Evolutionary conservation across 1,139 yeast species (phyloP).

Genomic region (Scheffersomyces titani): DNA sequence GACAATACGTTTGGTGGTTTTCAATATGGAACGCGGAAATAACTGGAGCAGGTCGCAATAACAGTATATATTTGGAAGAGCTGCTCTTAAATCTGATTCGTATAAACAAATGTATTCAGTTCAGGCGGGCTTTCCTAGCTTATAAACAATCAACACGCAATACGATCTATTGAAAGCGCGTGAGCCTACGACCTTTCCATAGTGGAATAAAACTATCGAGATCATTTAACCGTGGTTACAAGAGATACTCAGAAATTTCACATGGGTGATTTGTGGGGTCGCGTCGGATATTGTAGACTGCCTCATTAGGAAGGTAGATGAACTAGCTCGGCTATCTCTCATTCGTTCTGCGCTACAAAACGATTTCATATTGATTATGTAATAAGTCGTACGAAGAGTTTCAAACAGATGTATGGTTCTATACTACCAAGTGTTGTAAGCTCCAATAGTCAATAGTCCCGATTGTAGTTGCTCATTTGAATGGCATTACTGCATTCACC

Average conservation of each 20-base stretch:
- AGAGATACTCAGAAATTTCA: background rate
- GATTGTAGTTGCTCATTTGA: no score
- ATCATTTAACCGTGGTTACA: background rate
- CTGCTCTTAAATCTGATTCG: background rate
- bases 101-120: background rate
- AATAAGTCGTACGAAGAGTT: background rate
- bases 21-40: background rate
- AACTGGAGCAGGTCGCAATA: background rate
- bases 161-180: background rate
- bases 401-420: no score
- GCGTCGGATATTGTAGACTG: background rate
- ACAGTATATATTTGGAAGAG: background rate
- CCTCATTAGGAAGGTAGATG: background rate
- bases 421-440: no score
- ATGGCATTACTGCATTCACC: no score
- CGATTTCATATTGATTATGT: background rate
- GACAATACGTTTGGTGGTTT: background rate
- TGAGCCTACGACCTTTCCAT: background rate
- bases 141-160: background rate
- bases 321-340: no score
- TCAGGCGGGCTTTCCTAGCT: background rate
- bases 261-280: background rate
- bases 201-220: background rate
- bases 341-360: no score
- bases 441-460: no score